Conservation (phyloP, 441 rosid species). For the Mallotus repandus region DNA sequence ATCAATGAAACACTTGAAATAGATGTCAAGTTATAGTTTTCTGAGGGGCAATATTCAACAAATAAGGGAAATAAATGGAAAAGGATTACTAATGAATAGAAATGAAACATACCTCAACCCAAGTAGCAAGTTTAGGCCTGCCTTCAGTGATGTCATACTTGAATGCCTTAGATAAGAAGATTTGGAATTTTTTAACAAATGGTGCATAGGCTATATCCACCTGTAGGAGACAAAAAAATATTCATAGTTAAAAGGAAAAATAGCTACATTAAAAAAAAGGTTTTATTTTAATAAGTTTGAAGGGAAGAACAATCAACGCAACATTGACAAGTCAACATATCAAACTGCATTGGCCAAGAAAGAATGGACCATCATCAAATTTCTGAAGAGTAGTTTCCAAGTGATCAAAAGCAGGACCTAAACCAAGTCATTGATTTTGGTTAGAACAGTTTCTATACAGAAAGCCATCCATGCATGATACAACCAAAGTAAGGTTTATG, state of each 20-base stretch:
- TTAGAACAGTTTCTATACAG: constrained; percentile 7
- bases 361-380: constrained; percentile 83
- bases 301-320: no score
- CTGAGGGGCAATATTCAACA: not conserved
- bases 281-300: no score
- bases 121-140: constrained; percentile 71
- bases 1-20: not conserved
- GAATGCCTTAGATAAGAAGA: constrained; percentile 45
- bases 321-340: constrained; percentile 39
- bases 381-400: constrained; percentile 65
- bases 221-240: constrained; percentile 31
- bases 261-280: no score
- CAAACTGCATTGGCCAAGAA: constrained; percentile 76
- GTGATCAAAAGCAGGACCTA: constrained; percentile 71
- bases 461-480: not conserved
- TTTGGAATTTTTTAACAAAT: constrained; percentile 60
- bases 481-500: constrained; percentile 4
- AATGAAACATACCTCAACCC: constrained; percentile 60
- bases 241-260: not conserved
- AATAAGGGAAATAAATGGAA: not conserved
- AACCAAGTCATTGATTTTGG: not conserved
- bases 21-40: not conserved
- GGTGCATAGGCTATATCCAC: constrained; percentile 78
- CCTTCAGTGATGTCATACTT: constrained; percentile 61
- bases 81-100: not conserved